Conservation (phyloP, 108 stramenopile species). For the Seminavis robusta region DNA sequence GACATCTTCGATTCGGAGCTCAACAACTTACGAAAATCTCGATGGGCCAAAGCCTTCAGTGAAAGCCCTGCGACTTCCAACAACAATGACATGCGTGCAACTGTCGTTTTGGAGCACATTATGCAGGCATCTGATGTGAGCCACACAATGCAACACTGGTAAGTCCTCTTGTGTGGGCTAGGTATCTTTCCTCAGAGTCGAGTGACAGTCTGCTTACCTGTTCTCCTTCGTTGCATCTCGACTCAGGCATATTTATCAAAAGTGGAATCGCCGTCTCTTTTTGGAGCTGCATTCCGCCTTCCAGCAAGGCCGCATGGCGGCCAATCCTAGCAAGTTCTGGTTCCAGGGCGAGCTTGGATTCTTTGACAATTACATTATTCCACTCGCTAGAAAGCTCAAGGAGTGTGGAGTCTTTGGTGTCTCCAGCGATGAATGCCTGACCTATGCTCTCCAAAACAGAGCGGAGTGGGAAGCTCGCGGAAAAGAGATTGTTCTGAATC, state of each 20-base stretch:
- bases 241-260: too few relatives aligned
- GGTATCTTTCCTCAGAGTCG: too few relatives aligned
- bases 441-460: too few relatives aligned
- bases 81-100: constrained; percentile 37
- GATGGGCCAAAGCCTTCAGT: constrained; percentile 26
- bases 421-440: too few relatives aligned
- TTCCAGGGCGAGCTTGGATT: constrained; percentile 29
- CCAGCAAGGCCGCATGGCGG: constrained; percentile 9
- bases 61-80: constrained; percentile 12
- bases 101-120: constrained; percentile 40
- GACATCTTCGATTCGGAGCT: constrained; percentile 19
- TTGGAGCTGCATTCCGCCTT: constrained; percentile 26
- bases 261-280: constrained; percentile 35
- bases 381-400: too few relatives aligned
- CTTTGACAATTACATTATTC: constrained; percentile 43
- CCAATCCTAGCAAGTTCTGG: constrained; percentile 25
- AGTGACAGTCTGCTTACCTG: too few relatives aligned
- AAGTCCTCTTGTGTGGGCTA: too few relatives aligned
- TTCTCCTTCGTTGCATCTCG: too few relatives aligned
- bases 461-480: too few relatives aligned
- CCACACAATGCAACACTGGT: constrained; percentile 53
- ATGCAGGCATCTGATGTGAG: constrained; percentile 44
- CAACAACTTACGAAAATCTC: constrained; percentile 4
- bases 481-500: too few relatives aligned
- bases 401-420: too few relatives aligned